A percentile compares a stretch with the other conserved stretches of the same genome.
These are phyloP conservation scores for Effrenium voratum DNA, from an alignment of 73 alveolate genomes.

Conservation along the genomic window DNA sequence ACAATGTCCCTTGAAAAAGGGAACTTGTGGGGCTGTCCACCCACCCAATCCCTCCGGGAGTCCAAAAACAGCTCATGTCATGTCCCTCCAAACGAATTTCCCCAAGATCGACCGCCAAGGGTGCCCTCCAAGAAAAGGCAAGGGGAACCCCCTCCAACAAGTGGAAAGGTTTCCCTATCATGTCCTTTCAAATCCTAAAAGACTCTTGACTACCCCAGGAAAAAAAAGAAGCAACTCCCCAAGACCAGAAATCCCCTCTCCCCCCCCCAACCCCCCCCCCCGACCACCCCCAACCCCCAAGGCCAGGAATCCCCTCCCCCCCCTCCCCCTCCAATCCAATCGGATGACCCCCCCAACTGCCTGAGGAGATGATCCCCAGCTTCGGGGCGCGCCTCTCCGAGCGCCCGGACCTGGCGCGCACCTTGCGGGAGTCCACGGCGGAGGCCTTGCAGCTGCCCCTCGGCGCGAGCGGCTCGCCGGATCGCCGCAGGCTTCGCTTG, in stretches of 20 bases:
- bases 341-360: constrained; percentile 54
- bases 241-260: neutral
- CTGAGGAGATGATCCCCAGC: constrained; percentile 58
- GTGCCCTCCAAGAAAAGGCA: too few relatives aligned
- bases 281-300: neutral
- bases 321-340: neutral
- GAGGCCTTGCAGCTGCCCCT: neutral
- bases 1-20: too few relatives aligned
- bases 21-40: too few relatives aligned
- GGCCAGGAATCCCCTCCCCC: neutral
- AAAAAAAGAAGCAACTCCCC: neutral
- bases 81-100: too few relatives aligned
- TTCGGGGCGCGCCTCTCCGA: constrained; percentile 46
- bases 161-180: too few relatives aligned
- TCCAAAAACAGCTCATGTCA: too few relatives aligned
- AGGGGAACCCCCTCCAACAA: too few relatives aligned
- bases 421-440: constrained; percentile 32
- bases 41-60: too few relatives aligned
- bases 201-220: neutral
- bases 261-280: neutral
- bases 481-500: too few relatives aligned
- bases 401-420: neutral
- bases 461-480: neutral
- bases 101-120: too few relatives aligned
- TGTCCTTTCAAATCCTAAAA: neutral